phyloP scores from a whole-genome alignment of 306 rosid species.

The Pterocarpus macrocarpus region DNA sequence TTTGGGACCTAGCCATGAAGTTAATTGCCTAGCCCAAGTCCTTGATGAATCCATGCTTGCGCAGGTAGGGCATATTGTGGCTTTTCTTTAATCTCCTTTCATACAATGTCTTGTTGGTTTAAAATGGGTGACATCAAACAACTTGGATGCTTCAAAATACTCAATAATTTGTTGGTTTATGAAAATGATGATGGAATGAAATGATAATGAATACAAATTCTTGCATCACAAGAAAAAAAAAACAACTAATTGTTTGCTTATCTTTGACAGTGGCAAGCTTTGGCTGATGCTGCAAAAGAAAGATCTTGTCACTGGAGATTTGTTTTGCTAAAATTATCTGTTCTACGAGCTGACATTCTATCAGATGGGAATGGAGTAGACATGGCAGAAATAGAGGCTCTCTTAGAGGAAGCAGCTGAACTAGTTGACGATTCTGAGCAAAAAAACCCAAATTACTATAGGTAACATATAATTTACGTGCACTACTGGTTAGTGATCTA shows the following conservation, averaged over 20 bases:
- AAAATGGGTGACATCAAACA: neutral
- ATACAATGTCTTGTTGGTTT: conserved; percentile 24
- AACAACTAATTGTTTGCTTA: conserved; percentile 36
- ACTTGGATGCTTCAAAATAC: conserved; percentile 1
- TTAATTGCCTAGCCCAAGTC: conserved; percentile 69
- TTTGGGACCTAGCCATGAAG: conserved; percentile 88
- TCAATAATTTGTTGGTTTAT: conserved; percentile 14
- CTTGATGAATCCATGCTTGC: conserved; percentile 94
- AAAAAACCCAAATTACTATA: conserved; percentile 85
- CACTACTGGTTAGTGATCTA: conserved; percentile 1
- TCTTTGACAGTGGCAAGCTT: conserved; percentile 79
- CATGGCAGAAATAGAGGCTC: conserved; percentile 83
- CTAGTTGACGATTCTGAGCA: conserved; percentile 74
- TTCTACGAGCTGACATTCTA: conserved; percentile 84
- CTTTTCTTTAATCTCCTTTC: conserved; percentile 31
- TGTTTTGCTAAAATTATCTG: conserved; percentile 81
- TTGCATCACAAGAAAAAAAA: neutral
- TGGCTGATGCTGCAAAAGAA: conserved; percentile 89
- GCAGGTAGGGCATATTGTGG: conserved; percentile 69
- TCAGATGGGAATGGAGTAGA: conserved; percentile 72
- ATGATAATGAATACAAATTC: conserved; percentile 31
- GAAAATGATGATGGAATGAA: conserved; percentile 6
- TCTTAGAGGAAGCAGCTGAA: conserved; percentile 97
- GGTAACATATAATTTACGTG: conserved; percentile 55
- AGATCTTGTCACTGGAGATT: conserved; percentile 92